Conservation (phyloP, 2,329 filamentous ascomycete species). For the Achaetomium macrosporum region DNA sequence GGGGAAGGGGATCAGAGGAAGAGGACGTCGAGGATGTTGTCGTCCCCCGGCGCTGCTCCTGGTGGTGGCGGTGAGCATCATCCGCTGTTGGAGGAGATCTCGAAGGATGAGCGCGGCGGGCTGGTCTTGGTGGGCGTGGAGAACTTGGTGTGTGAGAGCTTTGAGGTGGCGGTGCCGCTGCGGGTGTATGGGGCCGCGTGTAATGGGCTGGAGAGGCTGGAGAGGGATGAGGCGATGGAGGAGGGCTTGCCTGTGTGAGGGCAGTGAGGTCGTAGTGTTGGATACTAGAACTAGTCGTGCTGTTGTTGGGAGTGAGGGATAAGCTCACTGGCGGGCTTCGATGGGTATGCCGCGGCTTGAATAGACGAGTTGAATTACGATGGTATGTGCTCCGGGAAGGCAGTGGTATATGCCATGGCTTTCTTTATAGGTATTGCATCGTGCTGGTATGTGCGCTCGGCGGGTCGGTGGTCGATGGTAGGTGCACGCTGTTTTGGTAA, state of each 20-base stretch:
- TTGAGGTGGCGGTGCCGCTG: slow-evolving; percentile 81
- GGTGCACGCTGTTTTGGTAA: no score
- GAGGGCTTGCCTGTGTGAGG: slow-evolving; percentile 26
- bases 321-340: not conserved
- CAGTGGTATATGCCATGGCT: no score
- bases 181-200: slow-evolving; percentile 67
- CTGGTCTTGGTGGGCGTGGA: slow-evolving; percentile 71
- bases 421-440: no score
- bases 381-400: no score
- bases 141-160: slow-evolving; percentile 76
- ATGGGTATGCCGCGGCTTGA: not conserved
- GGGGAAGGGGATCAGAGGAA: not conserved
- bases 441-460: no score
- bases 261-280: no score
- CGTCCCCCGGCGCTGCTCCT: no score
- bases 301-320: not conserved
- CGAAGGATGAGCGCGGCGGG: slow-evolving; percentile 70
- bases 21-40: not conserved
- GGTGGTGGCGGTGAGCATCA: slow-evolving; percentile 25
- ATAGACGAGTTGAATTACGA: not conserved
- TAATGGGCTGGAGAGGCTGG: slow-evolving; percentile 50
- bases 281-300: no score
- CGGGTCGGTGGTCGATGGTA: no score
- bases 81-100: slow-evolving; percentile 70
- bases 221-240: slow-evolving; percentile 47